phyloP scores from a whole-genome alignment of 1,284 basidiomycete species.

The Mrakiaceae sp. region DNA sequence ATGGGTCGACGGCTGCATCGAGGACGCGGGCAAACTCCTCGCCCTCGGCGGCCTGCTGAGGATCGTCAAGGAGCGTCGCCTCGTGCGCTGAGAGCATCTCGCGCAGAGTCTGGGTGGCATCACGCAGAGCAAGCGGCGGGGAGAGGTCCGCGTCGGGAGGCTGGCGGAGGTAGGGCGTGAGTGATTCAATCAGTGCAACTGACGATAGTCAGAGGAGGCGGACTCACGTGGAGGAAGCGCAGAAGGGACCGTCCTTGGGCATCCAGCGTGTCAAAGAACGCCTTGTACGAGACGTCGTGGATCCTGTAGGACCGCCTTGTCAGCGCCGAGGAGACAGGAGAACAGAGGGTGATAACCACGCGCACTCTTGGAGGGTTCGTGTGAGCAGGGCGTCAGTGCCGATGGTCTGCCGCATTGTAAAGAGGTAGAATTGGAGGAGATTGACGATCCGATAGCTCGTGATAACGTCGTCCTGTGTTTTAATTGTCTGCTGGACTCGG shows the following conservation, averaged over 20 bases:
- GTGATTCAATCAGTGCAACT: too few species aligned
- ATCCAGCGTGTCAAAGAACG: slow-evolving; percentile 76
- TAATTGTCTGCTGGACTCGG: slow-evolving; percentile 81
- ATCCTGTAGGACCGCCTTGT: slow-evolving; percentile 42
- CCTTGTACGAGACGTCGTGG: slow-evolving; percentile 62
- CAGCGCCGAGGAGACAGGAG: too few species aligned
- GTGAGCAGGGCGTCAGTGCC: slow-evolving; percentile 68
- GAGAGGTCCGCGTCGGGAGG: slow-evolving; percentile 62
- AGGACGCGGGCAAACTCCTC: slow-evolving; percentile 59
- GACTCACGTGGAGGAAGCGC: slow-evolving; percentile 55
- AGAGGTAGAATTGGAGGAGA: slow-evolving; percentile 83
- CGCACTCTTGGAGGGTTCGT: slow-evolving; percentile 67
- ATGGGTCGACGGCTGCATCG: slow-evolving; percentile 70
- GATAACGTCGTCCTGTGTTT: slow-evolving; percentile 84
- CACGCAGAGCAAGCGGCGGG: slow-evolving; percentile 64
- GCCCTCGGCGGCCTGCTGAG: slow-evolving; percentile 25
- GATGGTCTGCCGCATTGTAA: slow-evolving; percentile 86
- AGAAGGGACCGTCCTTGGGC: slow-evolving; percentile 64
- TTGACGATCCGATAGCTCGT: slow-evolving; percentile 84
- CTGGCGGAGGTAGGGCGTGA: slow-evolving; percentile 34
- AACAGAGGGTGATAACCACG: slow-evolving; percentile 11
- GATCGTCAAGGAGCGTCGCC: slow-evolving; percentile 52
- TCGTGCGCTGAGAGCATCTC: slow-evolving; percentile 83
- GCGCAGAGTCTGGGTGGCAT: slow-evolving; percentile 67
- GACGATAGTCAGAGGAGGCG: too few species aligned